Percentiles rank a stretch among this genome's conserved stretches.
These are phyloP conservation scores for Aspergillus felis DNA, from an alignment of 2,329 filamentous ascomycete genomes.

Conservation along the genomic window DNA sequence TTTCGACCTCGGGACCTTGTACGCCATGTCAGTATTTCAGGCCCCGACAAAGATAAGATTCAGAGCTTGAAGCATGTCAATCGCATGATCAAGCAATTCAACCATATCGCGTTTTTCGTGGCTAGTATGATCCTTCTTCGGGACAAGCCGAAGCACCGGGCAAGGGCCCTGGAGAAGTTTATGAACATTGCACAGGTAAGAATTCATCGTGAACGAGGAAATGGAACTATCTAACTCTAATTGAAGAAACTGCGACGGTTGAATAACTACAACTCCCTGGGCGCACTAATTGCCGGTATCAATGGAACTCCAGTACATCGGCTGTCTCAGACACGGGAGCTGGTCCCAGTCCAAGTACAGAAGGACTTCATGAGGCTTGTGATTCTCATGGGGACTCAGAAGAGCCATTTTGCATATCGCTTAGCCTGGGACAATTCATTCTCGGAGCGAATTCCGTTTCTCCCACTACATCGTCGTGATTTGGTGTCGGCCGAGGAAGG, in stretches of 20 bases:
- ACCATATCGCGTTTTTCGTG: constrained; percentile 78
- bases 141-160: constrained; percentile 93
- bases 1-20: constrained; percentile 91
- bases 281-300: constrained; percentile 89
- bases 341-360: constrained; percentile 67
- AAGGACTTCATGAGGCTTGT: constrained; percentile 86
- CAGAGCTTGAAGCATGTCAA: constrained; percentile 81
- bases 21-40: constrained; percentile 76
- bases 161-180: constrained; percentile 88
- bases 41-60: constrained; percentile 50
- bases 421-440: constrained; percentile 96
- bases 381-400: constrained; percentile 88
- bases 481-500: constrained; percentile 89
- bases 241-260: constrained; percentile 71
- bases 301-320: constrained; percentile 84
- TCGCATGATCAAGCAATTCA: constrained; percentile 91
- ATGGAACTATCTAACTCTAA: constrained; percentile 7
- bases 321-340: constrained; percentile 70
- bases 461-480: constrained; percentile 84
- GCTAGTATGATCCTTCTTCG: constrained; percentile 80
- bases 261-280: constrained; percentile 96
- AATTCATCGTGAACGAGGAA: neutral
- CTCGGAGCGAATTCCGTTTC: constrained; percentile 84
- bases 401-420: constrained; percentile 92
- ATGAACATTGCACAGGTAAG: constrained; percentile 72